Conservation (phyloP, 2,329 filamentous ascomycete genomes). For the Fusarium sp. region DNA sequence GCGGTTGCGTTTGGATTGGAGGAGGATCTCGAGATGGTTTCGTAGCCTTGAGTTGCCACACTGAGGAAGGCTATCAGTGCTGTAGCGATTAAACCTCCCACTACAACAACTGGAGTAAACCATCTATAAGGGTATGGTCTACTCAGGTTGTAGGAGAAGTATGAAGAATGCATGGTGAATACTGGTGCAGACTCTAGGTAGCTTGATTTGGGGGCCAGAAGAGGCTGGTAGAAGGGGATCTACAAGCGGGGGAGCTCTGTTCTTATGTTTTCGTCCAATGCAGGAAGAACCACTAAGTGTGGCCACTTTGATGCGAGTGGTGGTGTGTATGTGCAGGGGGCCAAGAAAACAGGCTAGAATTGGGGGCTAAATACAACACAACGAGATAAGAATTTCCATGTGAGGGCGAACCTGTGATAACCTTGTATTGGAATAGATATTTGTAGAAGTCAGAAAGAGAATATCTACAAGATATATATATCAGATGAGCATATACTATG, state of each 20-base stretch:
- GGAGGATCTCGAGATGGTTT: not conserved
- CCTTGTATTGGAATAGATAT: too few relatives aligned
- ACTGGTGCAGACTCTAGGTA: not conserved
- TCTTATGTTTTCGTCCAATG: not conserved
- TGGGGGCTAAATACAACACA: not conserved
- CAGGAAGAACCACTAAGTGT: too few relatives aligned
- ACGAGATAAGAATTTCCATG: too few relatives aligned
- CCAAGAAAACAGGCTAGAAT: not conserved
- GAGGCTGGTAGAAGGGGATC: not conserved
- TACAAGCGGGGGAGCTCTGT: not conserved
- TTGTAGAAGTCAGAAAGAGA: too few relatives aligned
- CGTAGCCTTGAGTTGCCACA: slow-evolving; percentile 6
- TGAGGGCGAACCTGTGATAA: too few relatives aligned
- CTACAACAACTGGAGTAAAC: not conserved
- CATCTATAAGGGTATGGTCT: not conserved
- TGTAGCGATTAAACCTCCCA: not conserved
- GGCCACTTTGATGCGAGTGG: not conserved
- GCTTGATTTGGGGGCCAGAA: not conserved
- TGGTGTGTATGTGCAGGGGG: not conserved
- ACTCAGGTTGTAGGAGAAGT: slow-evolving; percentile 1
- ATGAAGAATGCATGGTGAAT: not conserved
- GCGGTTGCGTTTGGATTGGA: not conserved
- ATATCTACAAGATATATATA: too few relatives aligned
- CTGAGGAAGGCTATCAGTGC: not conserved
- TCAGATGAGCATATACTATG: too few relatives aligned